phyloP scores from a whole-genome alignment of 257 asterid genomes.

The Nicotiana attenuata region DNA sequence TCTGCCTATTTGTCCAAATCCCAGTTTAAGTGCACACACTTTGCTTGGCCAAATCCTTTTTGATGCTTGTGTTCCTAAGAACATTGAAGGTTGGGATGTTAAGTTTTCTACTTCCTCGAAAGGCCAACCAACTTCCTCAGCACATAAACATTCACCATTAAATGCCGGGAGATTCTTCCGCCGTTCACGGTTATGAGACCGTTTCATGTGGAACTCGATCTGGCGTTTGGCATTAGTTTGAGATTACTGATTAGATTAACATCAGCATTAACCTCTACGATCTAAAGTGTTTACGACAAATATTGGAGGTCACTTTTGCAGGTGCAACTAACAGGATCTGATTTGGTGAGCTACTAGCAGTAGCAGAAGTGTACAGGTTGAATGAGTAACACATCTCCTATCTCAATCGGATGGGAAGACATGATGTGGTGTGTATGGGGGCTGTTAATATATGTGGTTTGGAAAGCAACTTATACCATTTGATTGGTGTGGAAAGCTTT shows the following conservation, averaged over 20 bases:
- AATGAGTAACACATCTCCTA: neutral
- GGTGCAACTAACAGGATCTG: neutral
- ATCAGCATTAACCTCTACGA: neutral
- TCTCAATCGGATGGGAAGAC: neutral
- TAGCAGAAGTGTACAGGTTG: neutral
- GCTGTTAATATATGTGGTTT: neutral
- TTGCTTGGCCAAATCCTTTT: slow-evolving; percentile 79
- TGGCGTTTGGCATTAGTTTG: neutral
- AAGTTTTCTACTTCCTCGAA: slow-evolving; percentile 67
- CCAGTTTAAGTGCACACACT: slow-evolving; percentile 57
- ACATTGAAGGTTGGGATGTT: slow-evolving; percentile 85
- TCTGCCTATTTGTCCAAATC: slow-evolving; percentile 38
- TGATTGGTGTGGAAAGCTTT: neutral
- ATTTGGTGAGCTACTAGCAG: neutral
- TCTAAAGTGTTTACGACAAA: neutral
- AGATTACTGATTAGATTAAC: neutral
- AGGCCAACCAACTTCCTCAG: slow-evolving; percentile 60
- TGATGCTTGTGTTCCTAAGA: slow-evolving; percentile 85
- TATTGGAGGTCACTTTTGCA: slow-evolving; percentile 5
- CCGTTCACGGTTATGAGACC: slow-evolving; percentile 59
- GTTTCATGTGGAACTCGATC: slow-evolving; percentile 8
- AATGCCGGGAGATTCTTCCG: slow-evolving; percentile 39
- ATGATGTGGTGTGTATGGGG: neutral
- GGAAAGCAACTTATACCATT: neutral
- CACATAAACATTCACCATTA: slow-evolving; percentile 44